A percentile compares a stretch with the other conserved stretches of the same genome.
Evolutionary conservation across 352 stramenopile genomes (phyloP).

Genomic region (Phytophthora meadii): DNA sequence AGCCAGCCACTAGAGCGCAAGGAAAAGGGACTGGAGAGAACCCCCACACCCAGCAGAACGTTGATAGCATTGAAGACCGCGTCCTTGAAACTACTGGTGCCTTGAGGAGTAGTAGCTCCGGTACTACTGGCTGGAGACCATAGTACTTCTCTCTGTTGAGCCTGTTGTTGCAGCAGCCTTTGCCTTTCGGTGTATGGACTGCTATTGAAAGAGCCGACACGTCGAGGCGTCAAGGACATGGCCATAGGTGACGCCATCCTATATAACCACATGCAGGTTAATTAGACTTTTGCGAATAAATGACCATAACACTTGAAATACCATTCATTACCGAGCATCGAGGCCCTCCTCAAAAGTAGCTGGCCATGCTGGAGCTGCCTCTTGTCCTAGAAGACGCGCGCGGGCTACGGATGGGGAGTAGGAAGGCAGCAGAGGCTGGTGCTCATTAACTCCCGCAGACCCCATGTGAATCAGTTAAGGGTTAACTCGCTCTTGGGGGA

Average conservation of each 20-base stretch:
- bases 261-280: background rate
- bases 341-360: conserved; percentile 80
- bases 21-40: conserved; percentile 86
- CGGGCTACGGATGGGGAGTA: conserved; percentile 65
- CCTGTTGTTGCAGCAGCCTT: conserved; percentile 42
- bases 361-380: conserved; percentile 57
- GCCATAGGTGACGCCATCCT: conserved; percentile 64
- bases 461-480: conserved; percentile 19
- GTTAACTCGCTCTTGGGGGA: background rate
- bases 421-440: conserved; percentile 60
- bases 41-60: conserved; percentile 83
- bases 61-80: conserved; percentile 89
- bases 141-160: conserved; percentile 21
- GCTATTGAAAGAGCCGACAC: conserved; percentile 28
- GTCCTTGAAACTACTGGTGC: conserved; percentile 76
- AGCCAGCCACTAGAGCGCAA: conserved; percentile 79
- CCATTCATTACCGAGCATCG: conserved; percentile 46
- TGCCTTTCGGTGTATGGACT: conserved; percentile 57
- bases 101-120: conserved; percentile 19
- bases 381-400: conserved; percentile 36
- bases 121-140: conserved; percentile 33
- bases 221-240: conserved; percentile 33
- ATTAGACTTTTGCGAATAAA: background rate
- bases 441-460: conserved; percentile 24
- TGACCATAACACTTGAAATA: background rate